phyloP scores from a whole-genome alignment of 345 rosid species.

The Litchi chinensis region DNA sequence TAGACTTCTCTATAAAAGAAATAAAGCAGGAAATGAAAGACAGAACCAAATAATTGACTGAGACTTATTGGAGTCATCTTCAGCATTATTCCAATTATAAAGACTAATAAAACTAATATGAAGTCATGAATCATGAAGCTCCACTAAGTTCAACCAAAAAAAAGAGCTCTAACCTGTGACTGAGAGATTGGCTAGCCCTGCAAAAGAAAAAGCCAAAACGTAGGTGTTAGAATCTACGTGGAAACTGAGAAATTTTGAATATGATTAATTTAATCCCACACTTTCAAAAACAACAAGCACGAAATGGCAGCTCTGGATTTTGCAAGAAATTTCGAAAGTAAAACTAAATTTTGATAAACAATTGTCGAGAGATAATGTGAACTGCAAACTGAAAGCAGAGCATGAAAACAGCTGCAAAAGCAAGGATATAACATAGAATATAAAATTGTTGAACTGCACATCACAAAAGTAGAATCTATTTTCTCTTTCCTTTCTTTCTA shows the following conservation, averaged over 20 bases:
- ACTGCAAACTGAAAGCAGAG: background rate
- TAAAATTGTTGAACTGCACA: background rate
- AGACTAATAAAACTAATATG: slow-evolving; percentile 1
- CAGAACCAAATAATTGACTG: background rate
- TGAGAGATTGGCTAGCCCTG: slow-evolving; percentile 91
- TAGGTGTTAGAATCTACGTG: slow-evolving; percentile 17
- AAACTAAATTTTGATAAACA: background rate
- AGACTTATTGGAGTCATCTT: background rate
- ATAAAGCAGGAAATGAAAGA: slow-evolving; percentile 2
- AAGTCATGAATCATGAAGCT: background rate
- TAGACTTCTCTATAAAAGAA: background rate
- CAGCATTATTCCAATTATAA: background rate
- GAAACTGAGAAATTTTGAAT: background rate
- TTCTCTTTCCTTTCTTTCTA: background rate
- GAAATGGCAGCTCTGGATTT: background rate
- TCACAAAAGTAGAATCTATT: background rate
- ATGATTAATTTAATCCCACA: background rate
- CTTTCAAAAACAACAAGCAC: slow-evolving; percentile 5
- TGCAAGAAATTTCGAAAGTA: slow-evolving; percentile 1
- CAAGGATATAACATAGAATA: background rate
- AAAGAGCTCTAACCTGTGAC: slow-evolving; percentile 67
- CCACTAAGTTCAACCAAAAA: slow-evolving; percentile 23
- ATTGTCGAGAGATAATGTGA: background rate
- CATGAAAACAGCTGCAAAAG: background rate
- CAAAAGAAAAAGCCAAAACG: slow-evolving; percentile 23